phyloP scores from a whole-genome alignment of 2,329 filamentous ascomycete genomes.

The Fusarium paranaense region DNA sequence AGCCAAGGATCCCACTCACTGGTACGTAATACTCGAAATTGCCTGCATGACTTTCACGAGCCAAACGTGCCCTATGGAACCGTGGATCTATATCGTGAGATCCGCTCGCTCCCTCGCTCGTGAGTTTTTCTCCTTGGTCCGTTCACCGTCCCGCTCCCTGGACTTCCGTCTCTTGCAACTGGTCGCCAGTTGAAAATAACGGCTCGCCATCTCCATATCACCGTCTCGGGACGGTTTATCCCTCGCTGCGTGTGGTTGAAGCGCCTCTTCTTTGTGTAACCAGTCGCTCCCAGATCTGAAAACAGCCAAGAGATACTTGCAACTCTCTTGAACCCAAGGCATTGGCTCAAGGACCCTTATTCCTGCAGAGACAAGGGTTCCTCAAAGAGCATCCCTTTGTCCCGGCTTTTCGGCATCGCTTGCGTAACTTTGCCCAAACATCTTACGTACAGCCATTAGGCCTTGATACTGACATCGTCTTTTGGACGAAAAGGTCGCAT shows the following conservation, averaged over 20 bases:
- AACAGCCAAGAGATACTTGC: neutral
- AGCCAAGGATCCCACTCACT: neutral
- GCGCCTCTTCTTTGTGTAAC: neutral
- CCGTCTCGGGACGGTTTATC: neutral
- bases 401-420: neutral
- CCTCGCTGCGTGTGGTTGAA: neutral
- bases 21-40: slow-evolving; percentile 11
- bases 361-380: neutral
- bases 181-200: neutral
- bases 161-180: slow-evolving; percentile 24
- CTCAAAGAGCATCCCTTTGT: neutral
- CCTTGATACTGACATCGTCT: neutral
- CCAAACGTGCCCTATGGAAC: neutral
- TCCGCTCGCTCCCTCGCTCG: slow-evolving; percentile 3
- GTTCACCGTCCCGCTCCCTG: slow-evolving; percentile 34
- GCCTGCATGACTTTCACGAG: neutral
- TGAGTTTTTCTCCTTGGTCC: slow-evolving; percentile 18
- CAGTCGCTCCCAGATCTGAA: neutral
- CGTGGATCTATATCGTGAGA: slow-evolving; percentile 16
- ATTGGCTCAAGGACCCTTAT: neutral
- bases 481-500: neutral
- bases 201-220: neutral
- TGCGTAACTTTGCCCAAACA: neutral
- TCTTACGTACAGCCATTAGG: neutral
- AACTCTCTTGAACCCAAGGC: neutral